phyloP scores from a whole-genome alignment of 1,139 yeast species.

The Hyphopichia buzzinii region DNA sequence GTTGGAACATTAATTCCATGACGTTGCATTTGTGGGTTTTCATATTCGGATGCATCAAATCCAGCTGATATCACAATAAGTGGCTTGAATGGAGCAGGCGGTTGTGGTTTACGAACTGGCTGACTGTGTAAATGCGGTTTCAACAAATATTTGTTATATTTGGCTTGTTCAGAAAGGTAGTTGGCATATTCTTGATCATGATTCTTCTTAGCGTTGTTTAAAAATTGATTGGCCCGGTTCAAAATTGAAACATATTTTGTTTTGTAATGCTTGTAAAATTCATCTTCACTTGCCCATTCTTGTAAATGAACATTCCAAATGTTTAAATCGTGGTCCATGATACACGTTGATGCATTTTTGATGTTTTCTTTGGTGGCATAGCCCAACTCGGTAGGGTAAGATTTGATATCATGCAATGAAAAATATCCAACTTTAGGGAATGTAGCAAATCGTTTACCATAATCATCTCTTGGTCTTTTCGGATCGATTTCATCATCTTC shows the following conservation, averaged over 20 bases:
- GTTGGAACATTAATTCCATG: constrained; percentile 86
- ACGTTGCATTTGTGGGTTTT: constrained; percentile 80
- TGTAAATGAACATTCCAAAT: constrained; percentile 86
- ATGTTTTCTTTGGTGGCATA: constrained; percentile 72
- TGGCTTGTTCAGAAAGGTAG: constrained; percentile 26
- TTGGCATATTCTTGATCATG: constrained; percentile 39
- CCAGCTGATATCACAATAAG: constrained; percentile 79
- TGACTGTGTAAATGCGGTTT: constrained; percentile 29
- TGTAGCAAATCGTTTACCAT: constrained; percentile 51
- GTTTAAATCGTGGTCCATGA: constrained; percentile 75
- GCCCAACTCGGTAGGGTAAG: constrained; percentile 82
- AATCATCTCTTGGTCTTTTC: constrained; percentile 44
- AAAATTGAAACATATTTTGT: constrained; percentile 62
- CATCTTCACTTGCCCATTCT: constrained; percentile 60
- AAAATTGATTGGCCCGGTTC: constrained; percentile 66
- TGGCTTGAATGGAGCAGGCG: constrained; percentile 63
- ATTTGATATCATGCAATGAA: constrained; percentile 81
- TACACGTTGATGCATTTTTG: constrained; percentile 76
- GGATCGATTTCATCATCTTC: constrained; percentile 37
- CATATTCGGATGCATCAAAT: constrained; percentile 85
- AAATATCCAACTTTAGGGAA: constrained; percentile 77
- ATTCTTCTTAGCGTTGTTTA: constrained; percentile 48
- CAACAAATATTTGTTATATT: constrained; percentile 26
- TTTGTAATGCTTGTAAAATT: constrained; percentile 63
- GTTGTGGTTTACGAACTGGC: constrained; percentile 26